Percentiles rank a stretch among this genome's conserved stretches.
Conservation (phyloP, 495 filamentous ascomycete genomes). For the Penicillium silybi region DNA sequence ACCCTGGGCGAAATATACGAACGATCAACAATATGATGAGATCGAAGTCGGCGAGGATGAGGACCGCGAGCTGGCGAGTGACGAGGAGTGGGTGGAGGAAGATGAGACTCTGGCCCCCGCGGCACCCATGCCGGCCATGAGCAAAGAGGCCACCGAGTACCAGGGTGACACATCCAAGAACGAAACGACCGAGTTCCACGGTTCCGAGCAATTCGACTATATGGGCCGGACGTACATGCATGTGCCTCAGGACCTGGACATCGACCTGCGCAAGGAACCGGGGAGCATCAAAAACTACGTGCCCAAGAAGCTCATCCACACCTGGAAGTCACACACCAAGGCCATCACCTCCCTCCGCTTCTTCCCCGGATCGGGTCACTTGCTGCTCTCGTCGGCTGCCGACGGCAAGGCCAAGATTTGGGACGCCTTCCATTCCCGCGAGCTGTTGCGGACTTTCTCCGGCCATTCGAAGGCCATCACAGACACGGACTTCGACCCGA, state of each 20-base stretch:
- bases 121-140: constrained; percentile 48
- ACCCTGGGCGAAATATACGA: constrained; percentile 86
- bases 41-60: constrained; percentile 39
- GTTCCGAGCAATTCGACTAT: constrained; percentile 79
- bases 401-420: constrained; percentile 91
- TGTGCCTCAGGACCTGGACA: constrained; percentile 89
- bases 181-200: constrained; percentile 88
- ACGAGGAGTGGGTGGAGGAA: constrained; percentile 72
- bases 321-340: constrained; percentile 82
- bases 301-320: constrained; percentile 89
- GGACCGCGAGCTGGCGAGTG: constrained; percentile 64
- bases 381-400: constrained; percentile 79
- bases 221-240: constrained; percentile 79
- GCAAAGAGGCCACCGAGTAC: constrained; percentile 59
- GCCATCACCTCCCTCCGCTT: constrained; percentile 83
- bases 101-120: constrained; percentile 38
- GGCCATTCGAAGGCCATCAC: constrained; percentile 89
- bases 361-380: constrained; percentile 80
- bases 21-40: constrained; percentile 60
- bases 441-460: constrained; percentile 82
- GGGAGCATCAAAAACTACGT: constrained; percentile 82
- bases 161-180: constrained; percentile 48
- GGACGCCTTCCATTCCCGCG: constrained; percentile 85
- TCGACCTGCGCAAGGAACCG: constrained; percentile 77
- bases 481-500: constrained; percentile 80